Conservation (phyloP, 768 basidiomycete species). For the Steccherinum ochraceum region DNA sequence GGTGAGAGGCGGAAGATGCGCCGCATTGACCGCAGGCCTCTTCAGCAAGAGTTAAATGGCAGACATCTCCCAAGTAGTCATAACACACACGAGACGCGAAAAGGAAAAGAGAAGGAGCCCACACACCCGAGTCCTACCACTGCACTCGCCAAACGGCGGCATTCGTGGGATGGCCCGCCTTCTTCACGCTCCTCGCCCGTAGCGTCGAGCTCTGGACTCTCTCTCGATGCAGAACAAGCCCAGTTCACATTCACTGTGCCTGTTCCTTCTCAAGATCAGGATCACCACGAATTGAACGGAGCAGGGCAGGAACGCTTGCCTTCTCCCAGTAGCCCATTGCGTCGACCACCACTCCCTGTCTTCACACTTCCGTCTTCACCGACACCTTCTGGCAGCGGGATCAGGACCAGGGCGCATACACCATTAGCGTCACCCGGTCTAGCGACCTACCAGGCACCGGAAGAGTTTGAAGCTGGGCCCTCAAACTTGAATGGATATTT, state of each 20-base stretch:
- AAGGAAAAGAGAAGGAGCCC: conserved; percentile 6
- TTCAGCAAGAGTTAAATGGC: too few species aligned
- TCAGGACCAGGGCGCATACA: conserved; percentile 12
- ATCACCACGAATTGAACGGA: not conserved
- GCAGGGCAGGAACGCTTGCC: conserved; percentile 1
- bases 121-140: conserved; percentile 1
- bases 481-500: conserved; percentile 13
- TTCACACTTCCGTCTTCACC: conserved; percentile 10
- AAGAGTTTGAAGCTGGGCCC: conserved; percentile 26
- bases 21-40: not conserved
- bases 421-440: conserved; percentile 29
- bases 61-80: too few species aligned
- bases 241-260: conserved; percentile 9
- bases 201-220: not conserved
- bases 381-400: not conserved
- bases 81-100: not conserved
- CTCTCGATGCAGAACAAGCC: conserved; percentile 1
- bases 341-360: conserved; percentile 18
- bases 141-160: not conserved
- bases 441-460: conserved; percentile 33
- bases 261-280: not conserved
- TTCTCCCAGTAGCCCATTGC: not conserved
- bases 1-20: not conserved
- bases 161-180: conserved; percentile 5
- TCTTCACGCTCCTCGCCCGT: not conserved